Percentiles rank a stretch among this genome's conserved stretches.
phyloP scores from a whole-genome alignment of 257 asterid species.

The Fraxinus quadrangulata region DNA sequence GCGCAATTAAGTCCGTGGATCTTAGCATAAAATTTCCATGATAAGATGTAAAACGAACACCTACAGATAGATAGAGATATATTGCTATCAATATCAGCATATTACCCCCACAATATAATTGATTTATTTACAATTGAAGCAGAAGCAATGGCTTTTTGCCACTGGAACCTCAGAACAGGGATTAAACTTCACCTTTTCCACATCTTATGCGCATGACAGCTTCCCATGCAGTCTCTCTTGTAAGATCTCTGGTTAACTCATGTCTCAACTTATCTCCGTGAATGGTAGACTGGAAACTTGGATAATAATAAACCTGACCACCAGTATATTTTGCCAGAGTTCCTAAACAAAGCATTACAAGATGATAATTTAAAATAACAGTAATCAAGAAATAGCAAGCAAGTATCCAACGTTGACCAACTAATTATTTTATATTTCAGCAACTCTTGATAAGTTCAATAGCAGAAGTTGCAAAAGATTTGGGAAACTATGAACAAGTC shows the following conservation, averaged over 20 bases:
- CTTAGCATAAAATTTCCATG: constrained; percentile 98
- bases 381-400: constrained; percentile 23
- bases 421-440: not conserved
- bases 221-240: constrained; percentile 99
- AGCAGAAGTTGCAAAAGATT: constrained; percentile 6
- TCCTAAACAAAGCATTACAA: constrained; percentile 47
- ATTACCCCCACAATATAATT: constrained; percentile 16
- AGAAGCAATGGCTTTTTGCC: constrained; percentile 21
- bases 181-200: constrained; percentile 74
- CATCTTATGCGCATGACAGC: constrained; percentile 98
- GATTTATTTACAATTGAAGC: constrained; percentile 8
- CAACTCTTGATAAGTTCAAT: not conserved
- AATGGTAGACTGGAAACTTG: constrained; percentile 64
- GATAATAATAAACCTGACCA: constrained; percentile 96
- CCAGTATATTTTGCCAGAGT: constrained; percentile 97
- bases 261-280: constrained; percentile 81
- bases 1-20: constrained; percentile 93
- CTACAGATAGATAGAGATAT: constrained; percentile 43
- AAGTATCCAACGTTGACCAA: constrained; percentile 6
- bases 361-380: constrained; percentile 21
- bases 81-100: constrained; percentile 26
- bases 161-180: constrained; percentile 9
- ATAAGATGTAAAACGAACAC: constrained; percentile 94
- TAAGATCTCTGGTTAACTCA: constrained; percentile 90
- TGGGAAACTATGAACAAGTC: not conserved